Percentiles rank a stretch among this genome's conserved stretches.
Evolutionary conservation across 2,329 filamentous ascomycete species (phyloP).

Genomic region (Cytospora leucostoma): DNA sequence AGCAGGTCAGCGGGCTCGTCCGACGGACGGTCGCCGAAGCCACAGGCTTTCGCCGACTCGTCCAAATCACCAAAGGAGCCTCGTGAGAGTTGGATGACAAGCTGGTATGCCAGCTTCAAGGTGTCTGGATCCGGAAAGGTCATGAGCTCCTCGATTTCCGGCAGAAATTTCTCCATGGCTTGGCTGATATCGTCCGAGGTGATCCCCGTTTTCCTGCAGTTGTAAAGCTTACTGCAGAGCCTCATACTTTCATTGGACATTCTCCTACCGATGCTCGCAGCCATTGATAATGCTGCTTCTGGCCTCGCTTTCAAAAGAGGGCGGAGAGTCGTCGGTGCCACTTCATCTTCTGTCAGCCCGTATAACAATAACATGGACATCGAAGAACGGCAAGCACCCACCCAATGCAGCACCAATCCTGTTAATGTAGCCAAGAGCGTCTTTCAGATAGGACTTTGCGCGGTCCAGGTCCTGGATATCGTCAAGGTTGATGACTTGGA

Average conservation of each 20-base stretch:
- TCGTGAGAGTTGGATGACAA: conserved; percentile 48
- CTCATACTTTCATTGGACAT: neutral
- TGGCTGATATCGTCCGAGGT: neutral
- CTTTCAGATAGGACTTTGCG: neutral
- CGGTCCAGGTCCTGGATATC: neutral
- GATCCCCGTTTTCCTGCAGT: neutral
- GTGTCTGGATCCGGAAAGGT: neutral
- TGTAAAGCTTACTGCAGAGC: neutral
- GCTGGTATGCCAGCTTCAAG: conserved; percentile 28
- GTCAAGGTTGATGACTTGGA: neutral
- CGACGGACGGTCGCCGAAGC: neutral
- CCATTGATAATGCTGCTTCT: neutral
- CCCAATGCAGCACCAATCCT: neutral
- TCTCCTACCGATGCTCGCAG: neutral
- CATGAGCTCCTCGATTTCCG: neutral
- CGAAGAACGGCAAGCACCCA: neutral
- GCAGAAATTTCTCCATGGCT: neutral
- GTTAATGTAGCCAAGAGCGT: neutral
- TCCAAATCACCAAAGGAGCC: conserved; percentile 7
- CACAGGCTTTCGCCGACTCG: neutral
- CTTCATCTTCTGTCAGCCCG: neutral
- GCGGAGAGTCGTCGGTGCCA: neutral
- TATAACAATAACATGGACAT: neutral
- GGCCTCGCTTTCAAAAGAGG: neutral
- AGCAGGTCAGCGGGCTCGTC: neutral